Evolutionary conservation across 495 filamentous ascomycete genomes (phyloP), one percentile per base, ranked within the genome.

Genomic region (Penicillium roqueforti): DNA sequence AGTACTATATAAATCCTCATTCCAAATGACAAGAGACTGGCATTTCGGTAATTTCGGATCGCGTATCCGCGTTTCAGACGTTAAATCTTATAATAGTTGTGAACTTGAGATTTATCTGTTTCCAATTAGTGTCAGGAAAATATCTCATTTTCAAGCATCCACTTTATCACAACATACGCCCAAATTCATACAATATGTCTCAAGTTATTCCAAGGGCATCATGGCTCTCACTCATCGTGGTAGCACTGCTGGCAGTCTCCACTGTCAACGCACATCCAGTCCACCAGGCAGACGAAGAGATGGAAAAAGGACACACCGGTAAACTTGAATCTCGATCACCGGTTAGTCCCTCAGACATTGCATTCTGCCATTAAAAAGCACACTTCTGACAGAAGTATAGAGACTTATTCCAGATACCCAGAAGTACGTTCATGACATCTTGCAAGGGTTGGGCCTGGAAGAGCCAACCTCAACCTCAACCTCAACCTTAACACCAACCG

Each of bases 371-470:
- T 4, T 10, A 2, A 3, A 7, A 9, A 41, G 23, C 3, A 45
- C 10, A 1, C 3, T 13, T 31, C 53, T 62, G 54, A 62, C 45
- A 26, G 1, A 23, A 14, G 3, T 3, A 47, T 25, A 73, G 68
- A 57, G 72, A 48, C 42, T 72, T n/a, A 68, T 72, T 31, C 72
- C 72, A 9, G 55, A 56, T 47, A 58, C 58, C n/a, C 47, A 53
- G 10, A 8, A 62, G 5, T 63, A 72, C 22, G 20, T 75, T 11
- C 29, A 49, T 31, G 11, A 56, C 1, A 13, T 72, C 37, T 36
- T 75, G 10, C 49, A 54, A 26, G 25, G 26, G 3, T 26, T 71
- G 6, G 68, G 69, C 18, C 34, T 75, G 3, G 26, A 51, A 3
- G 36, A 45, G 10, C 49, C 63, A 8, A 8, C 18, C 10, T 10